Evolutionary conservation across 208 protist species (phyloP), one percentile per base, ranked within the genome.

Genomic region (Leishmania martiniquensis): DNA sequence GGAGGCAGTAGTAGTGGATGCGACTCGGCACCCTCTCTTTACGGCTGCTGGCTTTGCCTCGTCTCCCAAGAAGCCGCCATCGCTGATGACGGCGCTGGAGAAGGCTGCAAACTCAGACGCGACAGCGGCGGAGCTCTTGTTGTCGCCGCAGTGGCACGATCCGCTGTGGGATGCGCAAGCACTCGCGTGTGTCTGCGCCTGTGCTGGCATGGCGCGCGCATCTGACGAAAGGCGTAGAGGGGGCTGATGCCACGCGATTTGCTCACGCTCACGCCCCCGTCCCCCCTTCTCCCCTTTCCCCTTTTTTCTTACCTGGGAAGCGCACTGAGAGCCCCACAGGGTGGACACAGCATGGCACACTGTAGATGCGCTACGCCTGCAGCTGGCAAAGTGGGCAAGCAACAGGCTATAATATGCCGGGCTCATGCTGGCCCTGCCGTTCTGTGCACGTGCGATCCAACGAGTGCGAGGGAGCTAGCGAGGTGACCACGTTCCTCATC

Each of bases 151-250:
- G 13, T 81, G 75, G 49, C 92, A 96, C 75, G 88, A 96, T 71
- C 89, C 92, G 6, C 75, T 96, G 34, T 96, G 92, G 91, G 92
- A 96, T 86, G 92, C 92, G 17, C 88, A 92, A 74, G 92, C 92
- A 15, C 81, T 96, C 2, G 92, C 89, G 22, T 96, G 92, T 62
- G 72, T 96, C 9, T 87, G 82, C 57, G 77, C 85, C 0, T 78
- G 72, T 6, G 81, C 87, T 25, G 89, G 90, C 7, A 75, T 91
- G n/a, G 80, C 77, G 15, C 80, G 78, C 39, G 7, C 52, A 17
- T 15, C 70, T 42, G 25, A 13, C 9, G 65, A 34, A 49, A 22
- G 44, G 42, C 9, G 34, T 51, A 47, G 29, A 34, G 20, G 2
- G 6, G 42, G 25, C 5, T 51, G 17, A 32, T 7, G 20, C 9